Percentiles rank a stretch among this genome's conserved stretches.
Conservation (phyloP, 73 alveolate genomes). For the Urostyla sp. region DNA sequence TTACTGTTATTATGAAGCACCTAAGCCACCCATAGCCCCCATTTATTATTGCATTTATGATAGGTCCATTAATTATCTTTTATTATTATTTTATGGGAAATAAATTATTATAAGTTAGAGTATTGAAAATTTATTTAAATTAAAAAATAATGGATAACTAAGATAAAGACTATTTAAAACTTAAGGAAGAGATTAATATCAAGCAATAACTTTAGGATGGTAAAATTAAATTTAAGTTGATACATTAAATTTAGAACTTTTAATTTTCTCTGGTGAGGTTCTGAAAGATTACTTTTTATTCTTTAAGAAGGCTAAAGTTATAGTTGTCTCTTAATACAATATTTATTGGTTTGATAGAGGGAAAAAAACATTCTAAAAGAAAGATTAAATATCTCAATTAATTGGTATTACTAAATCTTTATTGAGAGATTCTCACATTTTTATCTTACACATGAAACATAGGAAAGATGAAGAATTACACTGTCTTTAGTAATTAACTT, state of each 20-base stretch:
- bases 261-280: slow-evolving; percentile 19
- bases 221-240: background rate
- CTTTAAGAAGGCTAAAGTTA: slow-evolving; percentile 20
- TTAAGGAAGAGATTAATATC: background rate
- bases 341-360: slow-evolving; percentile 11
- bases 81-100: slow-evolving; percentile 25
- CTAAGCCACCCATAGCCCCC: slow-evolving; percentile 1
- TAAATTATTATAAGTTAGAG: slow-evolving; percentile 22
- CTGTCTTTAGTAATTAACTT: background rate
- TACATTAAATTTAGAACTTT: background rate
- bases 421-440: background rate
- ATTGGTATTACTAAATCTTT: slow-evolving; percentile 21
- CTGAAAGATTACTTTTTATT: slow-evolving; percentile 9
- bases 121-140: background rate
- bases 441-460: slow-evolving; percentile 1
- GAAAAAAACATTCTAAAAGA: slow-evolving; percentile 5
- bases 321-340: background rate
- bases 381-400: slow-evolving; percentile 5
- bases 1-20: background rate
- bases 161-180: slow-evolving; percentile 36
- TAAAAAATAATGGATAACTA: background rate
- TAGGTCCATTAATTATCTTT: slow-evolving; percentile 34
- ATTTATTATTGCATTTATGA: slow-evolving; percentile 3
- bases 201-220: background rate
- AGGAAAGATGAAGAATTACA: slow-evolving; percentile 33